Evolutionary conservation across 2,329 filamentous ascomycete species (phyloP), one percentile per base, ranked within the genome.

Genomic region (Alternaria brassicicola): DNA sequence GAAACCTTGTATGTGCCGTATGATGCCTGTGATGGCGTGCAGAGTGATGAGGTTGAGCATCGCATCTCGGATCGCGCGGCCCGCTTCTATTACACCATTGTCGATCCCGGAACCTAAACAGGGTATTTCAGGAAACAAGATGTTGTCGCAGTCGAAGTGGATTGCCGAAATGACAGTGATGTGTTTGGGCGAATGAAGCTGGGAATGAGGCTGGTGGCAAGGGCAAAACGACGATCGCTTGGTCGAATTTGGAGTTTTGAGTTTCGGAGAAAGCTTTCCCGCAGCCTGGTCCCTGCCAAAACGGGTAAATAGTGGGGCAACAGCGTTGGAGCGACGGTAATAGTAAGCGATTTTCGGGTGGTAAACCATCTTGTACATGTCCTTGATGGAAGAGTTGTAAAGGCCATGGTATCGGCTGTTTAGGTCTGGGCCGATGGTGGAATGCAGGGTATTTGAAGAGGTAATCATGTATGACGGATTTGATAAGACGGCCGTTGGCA

Each of bases 391-490:
- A 46, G 36, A 52, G 25, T 35, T 52, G 47, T 58, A 62, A 57
- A 52, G 49, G 62, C 55, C 43, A 55, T 63, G 23, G 12, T 31
- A 45, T 28, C 15, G 38, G 52, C 42, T 41, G 38, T 62, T 23
- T 25, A 33, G 42, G 61, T 56, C 52, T 45, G 51, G 59, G 62
- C 59, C 52, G 60, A 63, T 64, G 59, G 42, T 51, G 38, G 42
- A 49, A 63, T 71, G 69, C 64, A 67, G 43, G 30, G 58, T 52
- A 63, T 67, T 59, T 42, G 41, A 65, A 55, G 49, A 57, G 62
- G 60, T 41, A 60, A n/a, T 36, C 42, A 30, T 56, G 45, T 52
- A 57, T 46, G 48, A 59, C 28, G n/a, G 46, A 33, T 39, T 35
- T 38, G 43, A 49, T 54, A 55, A 38, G 38, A 54, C 33, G 46